Percentiles rank a stretch among this genome's conserved stretches.
Evolutionary conservation across 2,329 filamentous ascomycete genomes (phyloP).

Genomic region (Trichoderma sp.): DNA sequence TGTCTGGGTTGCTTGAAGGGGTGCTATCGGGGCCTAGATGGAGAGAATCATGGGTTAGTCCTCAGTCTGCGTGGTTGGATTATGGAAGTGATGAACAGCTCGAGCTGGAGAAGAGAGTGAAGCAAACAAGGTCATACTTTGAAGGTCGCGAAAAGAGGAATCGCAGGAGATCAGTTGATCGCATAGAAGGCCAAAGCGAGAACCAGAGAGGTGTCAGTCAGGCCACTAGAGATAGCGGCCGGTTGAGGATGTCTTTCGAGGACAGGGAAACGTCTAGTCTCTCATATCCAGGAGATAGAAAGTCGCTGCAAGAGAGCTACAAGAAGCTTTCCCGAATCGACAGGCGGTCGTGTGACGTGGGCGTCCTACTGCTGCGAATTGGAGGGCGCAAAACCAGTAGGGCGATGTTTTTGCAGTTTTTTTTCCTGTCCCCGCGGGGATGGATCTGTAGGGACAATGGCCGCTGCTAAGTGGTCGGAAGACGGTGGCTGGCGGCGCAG

Average conservation of each 20-base stretch:
- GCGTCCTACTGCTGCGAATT: neutral
- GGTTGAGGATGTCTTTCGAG: conserved; percentile 27
- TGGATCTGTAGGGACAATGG: neutral
- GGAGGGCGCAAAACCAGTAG: conserved; percentile 1
- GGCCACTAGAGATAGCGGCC: conserved; percentile 13
- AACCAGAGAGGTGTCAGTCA: conserved; percentile 22
- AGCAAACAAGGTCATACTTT: conserved; percentile 62
- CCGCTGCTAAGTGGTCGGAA: neutral
- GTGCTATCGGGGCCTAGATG: conserved; percentile 60
- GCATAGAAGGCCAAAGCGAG: conserved; percentile 67
- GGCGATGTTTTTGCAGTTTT: conserved; percentile 2
- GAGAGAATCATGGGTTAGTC: neutral
- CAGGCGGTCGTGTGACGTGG: conserved; percentile 1
- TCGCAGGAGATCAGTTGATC: conserved; percentile 83
- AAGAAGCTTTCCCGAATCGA: conserved; percentile 2
- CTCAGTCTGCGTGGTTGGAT: neutral
- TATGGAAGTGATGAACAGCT: neutral
- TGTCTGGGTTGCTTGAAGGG: conserved; percentile 28
- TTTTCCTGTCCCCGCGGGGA: conserved; percentile 7
- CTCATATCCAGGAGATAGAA: conserved; percentile 18
- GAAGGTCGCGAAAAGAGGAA: conserved; percentile 86
- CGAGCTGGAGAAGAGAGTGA: neutral
- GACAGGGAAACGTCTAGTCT: conserved; percentile 27
- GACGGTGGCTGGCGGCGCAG: neutral
- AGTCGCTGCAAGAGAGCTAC: neutral